These are phyloP conservation scores for Cicer arietinum DNA, from an alignment of 306 rosid genomes.

Conservation along the genomic window DNA sequence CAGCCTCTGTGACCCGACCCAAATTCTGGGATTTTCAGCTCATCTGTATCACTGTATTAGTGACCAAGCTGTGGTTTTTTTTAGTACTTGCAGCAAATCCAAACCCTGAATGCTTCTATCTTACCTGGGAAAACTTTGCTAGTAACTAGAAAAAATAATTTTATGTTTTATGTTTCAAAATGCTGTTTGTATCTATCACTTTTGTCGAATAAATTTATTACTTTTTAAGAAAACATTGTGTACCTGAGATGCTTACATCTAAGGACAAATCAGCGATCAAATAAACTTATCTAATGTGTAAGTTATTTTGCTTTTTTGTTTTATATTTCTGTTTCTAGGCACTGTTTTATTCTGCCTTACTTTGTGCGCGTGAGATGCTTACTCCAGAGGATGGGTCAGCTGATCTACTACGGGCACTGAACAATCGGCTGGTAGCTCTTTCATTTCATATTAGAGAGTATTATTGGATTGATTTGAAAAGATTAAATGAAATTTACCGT, in stretches of 20 bases:
- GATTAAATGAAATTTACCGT: constrained; percentile 82
- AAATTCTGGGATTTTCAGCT: neutral
- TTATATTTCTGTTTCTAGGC: constrained; percentile 57
- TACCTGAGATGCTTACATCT: constrained; percentile 21
- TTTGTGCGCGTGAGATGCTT: constrained; percentile 87
- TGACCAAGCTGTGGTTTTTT: neutral
- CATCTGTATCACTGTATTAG: neutral
- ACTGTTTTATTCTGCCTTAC: constrained; percentile 82
- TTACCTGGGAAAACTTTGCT: neutral
- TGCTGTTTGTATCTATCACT: constrained; percentile 24
- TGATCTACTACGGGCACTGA: constrained; percentile 75
- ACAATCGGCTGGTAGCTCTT: constrained; percentile 82
- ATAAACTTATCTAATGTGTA: constrained; percentile 31
- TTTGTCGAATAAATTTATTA: constrained; percentile 1
- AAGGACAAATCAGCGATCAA: constrained; percentile 30
- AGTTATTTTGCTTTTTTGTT: constrained; percentile 17
- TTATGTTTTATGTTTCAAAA: neutral
- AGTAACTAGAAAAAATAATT: neutral
- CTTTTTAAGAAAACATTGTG: neutral
- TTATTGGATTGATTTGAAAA: constrained; percentile 82
- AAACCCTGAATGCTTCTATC: neutral
- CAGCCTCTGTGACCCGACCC: neutral
- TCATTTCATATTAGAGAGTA: constrained; percentile 87
- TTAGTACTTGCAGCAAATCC: constrained; percentile 1
- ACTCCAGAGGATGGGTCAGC: constrained; percentile 80